Conservation (phyloP, 2,329 filamentous ascomycete species). For the Massarina eburnea region DNA sequence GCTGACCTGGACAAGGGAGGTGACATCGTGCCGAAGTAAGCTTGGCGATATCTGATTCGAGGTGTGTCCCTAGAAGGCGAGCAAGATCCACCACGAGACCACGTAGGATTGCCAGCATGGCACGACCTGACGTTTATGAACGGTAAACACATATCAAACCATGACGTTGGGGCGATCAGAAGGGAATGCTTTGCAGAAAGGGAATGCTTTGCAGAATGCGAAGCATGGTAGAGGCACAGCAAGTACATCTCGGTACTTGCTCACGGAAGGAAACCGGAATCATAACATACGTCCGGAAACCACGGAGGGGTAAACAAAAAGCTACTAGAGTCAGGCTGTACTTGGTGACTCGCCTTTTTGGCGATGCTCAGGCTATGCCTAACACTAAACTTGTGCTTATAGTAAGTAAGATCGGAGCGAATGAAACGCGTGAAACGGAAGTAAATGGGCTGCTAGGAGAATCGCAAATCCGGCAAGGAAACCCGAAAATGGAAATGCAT, state of each 20-base stretch:
- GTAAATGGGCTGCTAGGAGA: too few species aligned
- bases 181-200: neutral
- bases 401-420: neutral
- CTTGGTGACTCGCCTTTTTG: too few species aligned
- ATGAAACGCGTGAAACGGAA: neutral
- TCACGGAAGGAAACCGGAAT: neutral
- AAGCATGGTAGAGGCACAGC: neutral
- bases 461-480: too few species aligned
- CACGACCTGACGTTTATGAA: neutral
- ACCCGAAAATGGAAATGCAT: too few species aligned
- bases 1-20: neutral
- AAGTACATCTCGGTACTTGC: neutral
- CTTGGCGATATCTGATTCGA: neutral
- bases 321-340: too few species aligned
- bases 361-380: neutral
- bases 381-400: neutral
- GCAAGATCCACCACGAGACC: conserved; percentile 1
- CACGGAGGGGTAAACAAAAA: too few species aligned
- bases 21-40: neutral
- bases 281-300: neutral
- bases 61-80: neutral
- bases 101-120: neutral
- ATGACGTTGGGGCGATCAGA: neutral
- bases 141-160: neutral
- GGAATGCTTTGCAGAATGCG: neutral